Evolutionary conservation across 768 basidiomycete species (phyloP).

Genomic region (Mycena belliarum): DNA sequence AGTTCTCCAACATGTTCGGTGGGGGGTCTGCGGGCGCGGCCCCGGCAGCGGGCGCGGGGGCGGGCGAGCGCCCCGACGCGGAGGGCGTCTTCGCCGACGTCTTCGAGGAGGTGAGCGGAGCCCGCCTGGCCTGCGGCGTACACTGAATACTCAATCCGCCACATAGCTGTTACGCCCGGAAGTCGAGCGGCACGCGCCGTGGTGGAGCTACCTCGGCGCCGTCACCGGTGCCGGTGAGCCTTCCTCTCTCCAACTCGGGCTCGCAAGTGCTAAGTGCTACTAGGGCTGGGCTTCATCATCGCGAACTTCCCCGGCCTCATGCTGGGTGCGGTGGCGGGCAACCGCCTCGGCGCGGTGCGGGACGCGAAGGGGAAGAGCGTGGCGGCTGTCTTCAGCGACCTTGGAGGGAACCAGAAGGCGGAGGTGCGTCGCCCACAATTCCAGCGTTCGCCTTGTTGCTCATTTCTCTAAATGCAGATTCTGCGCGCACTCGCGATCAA

Average conservation of each 20-base stretch:
- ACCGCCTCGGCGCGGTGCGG: constrained; percentile 85
- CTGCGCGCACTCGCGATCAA: constrained; percentile 19
- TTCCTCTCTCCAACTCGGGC: too few relatives aligned
- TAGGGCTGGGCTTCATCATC: constrained; percentile 38
- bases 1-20: constrained; percentile 75
- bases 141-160: too few relatives aligned
- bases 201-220: constrained; percentile 48
- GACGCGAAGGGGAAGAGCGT: constrained; percentile 96
- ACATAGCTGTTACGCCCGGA: constrained; percentile 78
- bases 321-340: constrained; percentile 86
- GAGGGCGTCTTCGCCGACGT: constrained; percentile 86
- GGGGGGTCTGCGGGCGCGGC: constrained; percentile 35
- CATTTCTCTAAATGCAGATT: background rate
- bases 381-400: constrained; percentile 79
- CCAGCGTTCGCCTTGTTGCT: background rate
- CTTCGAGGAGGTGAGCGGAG: constrained; percentile 81
- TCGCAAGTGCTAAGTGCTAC: too few relatives aligned
- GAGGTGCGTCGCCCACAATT: constrained; percentile 54
- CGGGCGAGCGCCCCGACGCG: constrained; percentile 64
- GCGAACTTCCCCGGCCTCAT: constrained; percentile 82
- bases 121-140: background rate
- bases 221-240: constrained; percentile 61
- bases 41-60: constrained; percentile 17
- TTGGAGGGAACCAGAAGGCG: constrained; percentile 80
- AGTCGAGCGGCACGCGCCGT: constrained; percentile 66